Conservation (phyloP, 257 asterid genomes). For the Thymus quinquecostatus region DNA sequence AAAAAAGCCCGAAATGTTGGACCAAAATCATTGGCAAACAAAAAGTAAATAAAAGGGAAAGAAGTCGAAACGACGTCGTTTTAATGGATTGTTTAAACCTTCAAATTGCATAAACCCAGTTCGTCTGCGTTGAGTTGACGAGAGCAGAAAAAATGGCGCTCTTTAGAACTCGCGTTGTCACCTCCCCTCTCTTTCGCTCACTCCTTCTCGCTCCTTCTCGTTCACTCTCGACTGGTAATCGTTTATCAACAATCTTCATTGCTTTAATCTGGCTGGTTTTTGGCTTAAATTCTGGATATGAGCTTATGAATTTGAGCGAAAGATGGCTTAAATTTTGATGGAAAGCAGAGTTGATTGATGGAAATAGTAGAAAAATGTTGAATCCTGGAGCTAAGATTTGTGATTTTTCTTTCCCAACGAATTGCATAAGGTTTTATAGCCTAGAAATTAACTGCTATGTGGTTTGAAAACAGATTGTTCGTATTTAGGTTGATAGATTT, state of each 20-base stretch:
- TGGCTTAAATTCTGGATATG: neutral
- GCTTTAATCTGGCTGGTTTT: neutral
- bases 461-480: neutral
- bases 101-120: constrained; percentile 21
- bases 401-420: neutral
- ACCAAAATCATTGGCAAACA: too few relatives aligned
- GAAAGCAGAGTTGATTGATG: neutral
- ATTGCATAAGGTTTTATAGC: neutral
- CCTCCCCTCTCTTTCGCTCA: constrained; percentile 43
- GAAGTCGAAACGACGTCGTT: neutral
- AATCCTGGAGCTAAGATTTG: constrained; percentile 1
- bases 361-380: constrained; percentile 1
- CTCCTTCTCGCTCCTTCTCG: constrained; percentile 30
- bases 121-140: constrained; percentile 1
- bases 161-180: constrained; percentile 36
- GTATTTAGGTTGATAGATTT: neutral
- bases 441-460: neutral
- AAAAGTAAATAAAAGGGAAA: too few relatives aligned
- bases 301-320: neutral
- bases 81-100: neutral
- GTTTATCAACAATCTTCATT: neutral
- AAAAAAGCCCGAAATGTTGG: too few relatives aligned
- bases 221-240: constrained; percentile 39
- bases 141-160: constrained; percentile 40
- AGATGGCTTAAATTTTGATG: neutral